These are phyloP conservation scores for Rhynchosporium agropyri DNA, from an alignment of 2,329 filamentous ascomycete species.

Conservation along the genomic window DNA sequence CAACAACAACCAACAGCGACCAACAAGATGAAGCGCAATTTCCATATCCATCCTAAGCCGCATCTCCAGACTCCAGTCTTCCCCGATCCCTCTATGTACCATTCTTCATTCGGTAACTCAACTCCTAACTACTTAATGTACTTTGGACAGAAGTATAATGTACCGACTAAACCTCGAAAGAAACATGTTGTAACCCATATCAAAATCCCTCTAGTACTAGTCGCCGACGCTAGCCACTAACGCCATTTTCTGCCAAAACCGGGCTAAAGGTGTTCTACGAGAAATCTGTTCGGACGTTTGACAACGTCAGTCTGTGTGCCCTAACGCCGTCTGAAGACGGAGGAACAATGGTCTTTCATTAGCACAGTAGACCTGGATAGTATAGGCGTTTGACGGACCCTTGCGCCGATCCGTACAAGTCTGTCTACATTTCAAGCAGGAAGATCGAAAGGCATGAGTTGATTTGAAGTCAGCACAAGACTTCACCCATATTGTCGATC, in stretches of 20 bases:
- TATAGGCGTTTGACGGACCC: not conserved
- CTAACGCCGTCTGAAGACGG: not conserved
- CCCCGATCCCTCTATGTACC: not conserved
- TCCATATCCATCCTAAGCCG: conserved; percentile 15
- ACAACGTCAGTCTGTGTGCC: not conserved
- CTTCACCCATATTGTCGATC: no score
- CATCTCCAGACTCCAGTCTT: conserved; percentile 3
- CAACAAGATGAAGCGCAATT: not conserved
- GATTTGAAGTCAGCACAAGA: no score
- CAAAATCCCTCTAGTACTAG: no score
- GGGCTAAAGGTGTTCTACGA: not conserved
- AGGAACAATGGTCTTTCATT: not conserved
- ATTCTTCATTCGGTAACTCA: conserved; percentile 17
- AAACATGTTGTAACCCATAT: no score
- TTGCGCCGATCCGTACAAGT: no score
- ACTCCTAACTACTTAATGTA: not conserved
- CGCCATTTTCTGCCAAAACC: not conserved
- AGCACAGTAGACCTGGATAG: not conserved
- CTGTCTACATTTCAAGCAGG: no score
- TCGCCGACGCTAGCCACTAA: not conserved
- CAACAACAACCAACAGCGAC: not conserved
- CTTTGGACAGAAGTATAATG: no score
- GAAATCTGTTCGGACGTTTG: not conserved
- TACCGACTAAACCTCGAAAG: no score
- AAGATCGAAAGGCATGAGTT: no score